Conservation (phyloP, 176 grass and related monocot genomes). For the Cymbopogon citratus region DNA sequence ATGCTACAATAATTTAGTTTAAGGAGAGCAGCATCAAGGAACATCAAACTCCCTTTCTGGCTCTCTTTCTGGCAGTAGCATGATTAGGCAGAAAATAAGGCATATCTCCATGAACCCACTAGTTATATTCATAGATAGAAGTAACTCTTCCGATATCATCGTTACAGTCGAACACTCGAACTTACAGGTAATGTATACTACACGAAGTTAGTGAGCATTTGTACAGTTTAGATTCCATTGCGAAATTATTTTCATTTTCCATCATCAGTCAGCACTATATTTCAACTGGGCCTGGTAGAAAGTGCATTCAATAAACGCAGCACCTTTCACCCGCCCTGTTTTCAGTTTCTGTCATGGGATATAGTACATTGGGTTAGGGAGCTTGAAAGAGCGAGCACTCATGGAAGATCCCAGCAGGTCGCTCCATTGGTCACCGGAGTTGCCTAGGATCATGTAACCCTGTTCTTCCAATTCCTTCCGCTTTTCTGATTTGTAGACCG, state of each 20-base stretch:
- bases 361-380: slow-evolving; percentile 85
- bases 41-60: too few species aligned
- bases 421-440: slow-evolving; percentile 89
- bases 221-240: slow-evolving; percentile 20
- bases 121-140: too few species aligned
- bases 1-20: too few species aligned
- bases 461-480: slow-evolving; percentile 50
- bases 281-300: background rate
- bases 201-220: too few species aligned
- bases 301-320: slow-evolving; percentile 26
- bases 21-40: too few species aligned
- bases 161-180: too few species aligned
- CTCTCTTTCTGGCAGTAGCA: too few species aligned
- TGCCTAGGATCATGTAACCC: slow-evolving; percentile 74
- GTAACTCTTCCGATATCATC: too few species aligned
- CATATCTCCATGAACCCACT: too few species aligned
- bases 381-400: slow-evolving; percentile 72
- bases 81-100: too few species aligned
- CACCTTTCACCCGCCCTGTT: background rate
- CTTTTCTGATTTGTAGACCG: slow-evolving; percentile 64
- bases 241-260: background rate
- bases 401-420: slow-evolving; percentile 60
- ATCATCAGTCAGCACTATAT: slow-evolving; percentile 15
- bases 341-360: slow-evolving; percentile 31
- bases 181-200: too few species aligned